phyloP scores from a whole-genome alignment of 352 stramenopile genomes.

The Globisporangium acanthophoron region DNA sequence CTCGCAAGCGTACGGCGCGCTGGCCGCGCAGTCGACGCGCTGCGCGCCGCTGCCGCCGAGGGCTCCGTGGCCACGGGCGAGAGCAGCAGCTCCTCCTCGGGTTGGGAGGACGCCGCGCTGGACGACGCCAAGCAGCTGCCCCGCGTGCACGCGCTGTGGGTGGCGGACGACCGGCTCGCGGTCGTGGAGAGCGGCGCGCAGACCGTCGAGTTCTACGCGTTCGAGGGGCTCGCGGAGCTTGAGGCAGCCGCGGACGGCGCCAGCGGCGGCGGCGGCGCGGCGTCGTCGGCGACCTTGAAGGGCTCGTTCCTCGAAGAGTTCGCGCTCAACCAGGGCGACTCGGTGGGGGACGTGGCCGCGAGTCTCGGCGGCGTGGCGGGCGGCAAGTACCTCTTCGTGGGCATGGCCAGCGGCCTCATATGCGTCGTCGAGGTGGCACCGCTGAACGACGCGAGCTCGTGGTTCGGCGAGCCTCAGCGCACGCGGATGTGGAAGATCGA shows the following conservation, averaged over 20 bases:
- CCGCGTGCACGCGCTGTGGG: constrained; percentile 50
- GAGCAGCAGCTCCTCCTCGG: constrained; percentile 7
- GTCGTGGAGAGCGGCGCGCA: constrained; percentile 56
- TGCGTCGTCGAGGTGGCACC: constrained; percentile 49
- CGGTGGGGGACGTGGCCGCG: constrained; percentile 36
- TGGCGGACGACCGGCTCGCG: constrained; percentile 45
- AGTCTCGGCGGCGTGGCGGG: constrained; percentile 42
- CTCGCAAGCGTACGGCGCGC: constrained; percentile 29
- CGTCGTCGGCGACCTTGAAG: not conserved
- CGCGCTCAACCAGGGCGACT: constrained; percentile 47
- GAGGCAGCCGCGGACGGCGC: constrained; percentile 5
- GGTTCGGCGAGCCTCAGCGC: constrained; percentile 23
- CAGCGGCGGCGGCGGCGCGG: not conserved
- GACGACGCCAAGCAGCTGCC: constrained; percentile 12
- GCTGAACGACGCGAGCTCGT: constrained; percentile 12
- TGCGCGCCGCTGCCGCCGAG: not conserved
- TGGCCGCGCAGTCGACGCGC: constrained; percentile 18
- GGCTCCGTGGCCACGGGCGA: not conserved
- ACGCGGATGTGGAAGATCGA: constrained; percentile 79
- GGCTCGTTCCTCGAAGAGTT: constrained; percentile 47
- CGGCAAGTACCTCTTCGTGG: constrained; percentile 61
- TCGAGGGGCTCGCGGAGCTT: constrained; percentile 39
- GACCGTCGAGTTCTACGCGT: constrained; percentile 66
- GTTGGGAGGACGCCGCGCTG: not conserved
- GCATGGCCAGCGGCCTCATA: constrained; percentile 70